Conservation (phyloP, 2,329 filamentous ascomycete species). For the Cladophialophora chaetospira region DNA sequence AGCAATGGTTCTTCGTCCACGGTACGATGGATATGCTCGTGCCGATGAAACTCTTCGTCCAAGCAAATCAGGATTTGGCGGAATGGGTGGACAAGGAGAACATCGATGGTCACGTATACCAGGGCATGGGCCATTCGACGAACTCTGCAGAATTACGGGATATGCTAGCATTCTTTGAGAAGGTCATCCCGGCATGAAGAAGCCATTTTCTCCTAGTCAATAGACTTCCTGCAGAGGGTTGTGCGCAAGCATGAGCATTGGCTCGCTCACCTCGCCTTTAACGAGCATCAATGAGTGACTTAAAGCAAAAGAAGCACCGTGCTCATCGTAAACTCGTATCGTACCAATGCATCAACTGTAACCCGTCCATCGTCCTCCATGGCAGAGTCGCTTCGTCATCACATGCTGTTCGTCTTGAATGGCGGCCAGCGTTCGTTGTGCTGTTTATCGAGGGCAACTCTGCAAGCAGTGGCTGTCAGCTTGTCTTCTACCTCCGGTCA, state of each 20-base stretch:
- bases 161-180: constrained; percentile 38
- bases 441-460: constrained; percentile 18
- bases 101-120: constrained; percentile 46
- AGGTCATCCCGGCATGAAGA: constrained; percentile 28
- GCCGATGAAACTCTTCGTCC: constrained; percentile 48
- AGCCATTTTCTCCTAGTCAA: too few species aligned
- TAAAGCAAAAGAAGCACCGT: background rate
- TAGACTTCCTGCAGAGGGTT: too few species aligned
- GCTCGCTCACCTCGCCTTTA: background rate
- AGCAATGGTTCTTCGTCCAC: constrained; percentile 51
- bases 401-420: too few species aligned
- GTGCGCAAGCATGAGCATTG: too few species aligned
- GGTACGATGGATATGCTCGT: constrained; percentile 52
- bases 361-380: too few species aligned
- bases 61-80: constrained; percentile 44
- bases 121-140: constrained; percentile 51
- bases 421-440: background rate
- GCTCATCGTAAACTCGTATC: background rate
- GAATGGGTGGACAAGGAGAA: constrained; percentile 40
- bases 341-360: too few species aligned
- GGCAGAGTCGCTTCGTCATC: too few species aligned
- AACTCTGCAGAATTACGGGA: constrained; percentile 48
- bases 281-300: background rate
- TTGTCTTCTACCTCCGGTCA: too few species aligned
- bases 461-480: constrained; percentile 2